Evolutionary conservation across 805 yeast species (phyloP), one percentile per base, ranked within the genome.

Genomic region (Metschnikowia henanensis): DNA sequence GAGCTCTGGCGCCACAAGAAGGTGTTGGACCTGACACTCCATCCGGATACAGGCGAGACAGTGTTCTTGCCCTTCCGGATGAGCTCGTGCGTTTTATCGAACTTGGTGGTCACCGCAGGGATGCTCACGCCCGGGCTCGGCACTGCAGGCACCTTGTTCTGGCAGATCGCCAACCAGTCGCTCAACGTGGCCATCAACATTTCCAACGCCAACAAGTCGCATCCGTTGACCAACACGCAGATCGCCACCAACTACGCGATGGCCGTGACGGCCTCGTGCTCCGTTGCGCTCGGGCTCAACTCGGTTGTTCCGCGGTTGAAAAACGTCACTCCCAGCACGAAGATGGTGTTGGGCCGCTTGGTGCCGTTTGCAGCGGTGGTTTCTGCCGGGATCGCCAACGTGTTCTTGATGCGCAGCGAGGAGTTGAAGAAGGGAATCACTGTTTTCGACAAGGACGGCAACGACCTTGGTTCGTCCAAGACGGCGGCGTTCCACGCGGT

Each of bases 301-400:
- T 79, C 95, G 18, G 59, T 90, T 23, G 97, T 94, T n/a, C 98
- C 98, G 16, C 77, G 84, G 51, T 71, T 94, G 58, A 85, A 78
- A 55, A 72, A 75, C 26, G 60, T 94, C n/a, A 64, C 77, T n/a
- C 82, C 95, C 2, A 71, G 72, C 46, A 80, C 97, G 2, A 81
- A 74, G 59, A 67, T 84, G 54, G 74, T 91, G 23, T 66, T 94
- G 43, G 84, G 91, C 32, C 83, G 99, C 53, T 74, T 94, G 45
- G 96, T 94, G 10, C 99, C 99, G 6, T 94, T 94, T 70, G 98
- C 98, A 0, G 99, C 99, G 1, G 99, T 94, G 28, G 97, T 91
- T 1, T 83, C 94, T 40, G 99, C 99, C 1, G 98, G 99, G 61
- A 75, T 94, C 26, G 95, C 90, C 30, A 94, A 94, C 55, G 97